phyloP scores from a whole-genome alignment of 176 grass and related monocot species.

The Saccharum spontaneum region DNA sequence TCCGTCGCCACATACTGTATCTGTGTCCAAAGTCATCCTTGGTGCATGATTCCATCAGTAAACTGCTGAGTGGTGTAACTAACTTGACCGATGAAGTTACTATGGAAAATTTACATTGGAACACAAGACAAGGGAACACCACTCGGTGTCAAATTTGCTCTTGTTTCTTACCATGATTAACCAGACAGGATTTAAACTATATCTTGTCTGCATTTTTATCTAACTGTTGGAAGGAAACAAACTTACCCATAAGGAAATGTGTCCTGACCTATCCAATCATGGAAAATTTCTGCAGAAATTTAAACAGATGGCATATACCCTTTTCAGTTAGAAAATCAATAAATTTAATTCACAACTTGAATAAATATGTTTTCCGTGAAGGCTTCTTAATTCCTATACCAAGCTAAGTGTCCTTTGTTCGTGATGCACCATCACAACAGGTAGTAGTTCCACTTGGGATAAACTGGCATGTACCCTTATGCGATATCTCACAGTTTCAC shows the following conservation, averaged over 20 bases:
- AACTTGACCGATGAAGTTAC: not conserved
- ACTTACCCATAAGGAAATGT: not conserved
- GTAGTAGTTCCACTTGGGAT: too few species aligned
- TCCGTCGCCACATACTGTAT: not conserved
- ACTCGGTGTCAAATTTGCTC: not conserved
- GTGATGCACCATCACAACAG: too few species aligned
- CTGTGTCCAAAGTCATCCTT: not conserved
- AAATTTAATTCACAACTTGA: not conserved
- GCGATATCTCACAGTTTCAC: too few species aligned
- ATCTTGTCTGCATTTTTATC: not conserved
- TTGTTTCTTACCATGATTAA: not conserved
- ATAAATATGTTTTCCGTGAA: not conserved
- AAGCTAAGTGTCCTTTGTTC: too few species aligned
- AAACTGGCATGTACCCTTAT: too few species aligned
- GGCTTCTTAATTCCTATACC: not conserved
- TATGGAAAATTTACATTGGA: not conserved
- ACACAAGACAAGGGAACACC: not conserved
- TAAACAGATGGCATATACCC: not conserved
- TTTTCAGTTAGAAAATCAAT: not conserved
- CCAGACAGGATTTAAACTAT: not conserved
- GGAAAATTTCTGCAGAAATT: not conserved
- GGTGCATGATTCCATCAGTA: not conserved
- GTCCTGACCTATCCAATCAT: not conserved
- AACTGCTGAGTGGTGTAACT: not conserved
- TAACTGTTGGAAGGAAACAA: not conserved